Conservation (phyloP, 768 basidiomycete species). For the Collybia sp. region DNA sequence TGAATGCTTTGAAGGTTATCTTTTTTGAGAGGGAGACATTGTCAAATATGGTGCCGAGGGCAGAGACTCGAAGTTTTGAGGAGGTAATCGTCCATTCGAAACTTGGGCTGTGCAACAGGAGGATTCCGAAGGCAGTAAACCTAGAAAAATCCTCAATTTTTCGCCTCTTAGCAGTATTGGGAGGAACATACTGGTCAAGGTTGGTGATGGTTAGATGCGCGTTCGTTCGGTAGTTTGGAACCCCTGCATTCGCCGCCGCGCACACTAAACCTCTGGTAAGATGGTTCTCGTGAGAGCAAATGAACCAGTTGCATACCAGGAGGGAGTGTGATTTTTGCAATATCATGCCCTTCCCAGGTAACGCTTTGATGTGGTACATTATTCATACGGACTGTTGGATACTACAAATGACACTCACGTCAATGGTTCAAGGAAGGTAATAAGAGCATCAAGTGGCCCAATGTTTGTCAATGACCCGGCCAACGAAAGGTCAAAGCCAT, state of each 20-base stretch:
- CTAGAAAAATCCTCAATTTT: conserved; percentile 17
- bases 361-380: conserved; percentile 32
- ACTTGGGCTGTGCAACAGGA: conserved; percentile 54
- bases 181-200: conserved; percentile 33
- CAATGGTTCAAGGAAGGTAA: conserved; percentile 61
- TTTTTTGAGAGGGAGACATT: conserved; percentile 57
- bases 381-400: not conserved
- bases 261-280: conserved; percentile 40
- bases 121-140: conserved; percentile 65
- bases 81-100: conserved; percentile 75
- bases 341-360: conserved; percentile 56
- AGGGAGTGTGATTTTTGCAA: conserved; percentile 61
- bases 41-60: conserved; percentile 68
- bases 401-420: conserved; percentile 31
- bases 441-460: conserved; percentile 67
- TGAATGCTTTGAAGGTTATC: conserved; percentile 65
- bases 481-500: conserved; percentile 60
- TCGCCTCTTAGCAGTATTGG: not conserved
- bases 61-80: conserved; percentile 52
- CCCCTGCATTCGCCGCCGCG: conserved; percentile 60
- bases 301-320: conserved; percentile 33
- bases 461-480: conserved; percentile 55
- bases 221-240: conserved; percentile 54
- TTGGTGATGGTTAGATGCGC: conserved; percentile 56
- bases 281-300: not conserved